Evolutionary conservation across 306 rosid genomes (phyloP).

Genomic region (Prosopis cineraria): DNA sequence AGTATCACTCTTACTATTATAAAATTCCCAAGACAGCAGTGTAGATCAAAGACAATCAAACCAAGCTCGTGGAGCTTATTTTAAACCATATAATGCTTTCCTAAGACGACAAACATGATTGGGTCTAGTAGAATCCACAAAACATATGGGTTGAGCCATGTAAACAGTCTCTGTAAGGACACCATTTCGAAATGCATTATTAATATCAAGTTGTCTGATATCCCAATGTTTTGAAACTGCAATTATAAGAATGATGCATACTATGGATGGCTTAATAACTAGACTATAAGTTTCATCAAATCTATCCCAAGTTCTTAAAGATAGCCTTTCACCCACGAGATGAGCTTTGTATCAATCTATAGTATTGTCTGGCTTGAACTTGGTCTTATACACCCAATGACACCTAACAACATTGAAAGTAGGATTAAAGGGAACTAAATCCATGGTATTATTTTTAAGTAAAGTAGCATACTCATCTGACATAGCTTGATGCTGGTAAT

Average conservation of each 20-base stretch:
- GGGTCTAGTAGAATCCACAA: not conserved
- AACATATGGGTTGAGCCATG: not conserved
- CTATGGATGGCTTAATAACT: not conserved
- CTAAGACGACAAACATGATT: no score
- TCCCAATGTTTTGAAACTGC: not conserved
- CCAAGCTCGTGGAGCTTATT: not conserved
- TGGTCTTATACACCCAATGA: not conserved
- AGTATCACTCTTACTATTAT: no score
- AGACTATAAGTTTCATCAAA: not conserved
- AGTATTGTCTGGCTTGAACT: no score
- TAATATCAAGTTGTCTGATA: not conserved
- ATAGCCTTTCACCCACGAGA: not conserved
- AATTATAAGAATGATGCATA: not conserved
- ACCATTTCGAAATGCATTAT: not conserved
- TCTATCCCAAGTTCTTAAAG: not conserved
- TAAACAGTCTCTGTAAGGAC: no score
- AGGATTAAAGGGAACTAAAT: accelerated
- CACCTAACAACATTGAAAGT: no score
- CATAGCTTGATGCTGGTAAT: not conserved
- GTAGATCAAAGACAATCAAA: no score
- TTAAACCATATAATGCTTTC: not conserved
- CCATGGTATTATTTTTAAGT: not conserved
- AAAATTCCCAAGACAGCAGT: no score
- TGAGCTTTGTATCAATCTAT: not conserved
- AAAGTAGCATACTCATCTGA: not conserved